These are phyloP conservation scores for Jamesozyma spencerorum DNA, from an alignment of 805 yeast genomes.

Conservation along the genomic window DNA sequence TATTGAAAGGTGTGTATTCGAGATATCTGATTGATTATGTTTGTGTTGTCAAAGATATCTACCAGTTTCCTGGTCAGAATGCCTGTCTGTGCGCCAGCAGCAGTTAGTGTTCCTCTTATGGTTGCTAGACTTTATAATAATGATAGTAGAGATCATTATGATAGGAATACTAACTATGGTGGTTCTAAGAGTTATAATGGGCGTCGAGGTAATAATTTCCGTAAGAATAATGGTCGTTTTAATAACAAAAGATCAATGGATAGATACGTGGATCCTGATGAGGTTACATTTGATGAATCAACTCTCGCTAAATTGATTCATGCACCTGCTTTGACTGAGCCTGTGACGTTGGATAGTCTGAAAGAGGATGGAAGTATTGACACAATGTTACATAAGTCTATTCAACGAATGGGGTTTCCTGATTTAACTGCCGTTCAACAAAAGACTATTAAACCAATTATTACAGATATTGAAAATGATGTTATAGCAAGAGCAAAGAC, in stretches of 20 bases:
- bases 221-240: not conserved
- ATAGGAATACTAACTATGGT: not conserved
- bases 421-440: slow-evolving; percentile 64
- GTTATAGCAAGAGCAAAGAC: slow-evolving; percentile 85
- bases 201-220: not conserved
- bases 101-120: not conserved
- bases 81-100: not conserved
- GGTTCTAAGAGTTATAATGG: not conserved
- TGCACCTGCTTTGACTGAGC: slow-evolving; percentile 8
- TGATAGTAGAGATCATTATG: not conserved
- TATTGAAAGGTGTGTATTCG: too few relatives aligned
- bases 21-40: too few relatives aligned
- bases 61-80: not conserved
- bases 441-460: slow-evolving; percentile 48
- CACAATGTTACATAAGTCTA: slow-evolving; percentile 27
- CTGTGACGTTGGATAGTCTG: slow-evolving; percentile 25
- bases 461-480: slow-evolving; percentile 39
- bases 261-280: slow-evolving; percentile 8
- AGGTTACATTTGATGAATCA: slow-evolving; percentile 6
- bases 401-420: slow-evolving; percentile 37
- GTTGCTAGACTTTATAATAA: not conserved
- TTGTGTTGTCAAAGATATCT: not conserved
- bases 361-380: slow-evolving; percentile 25
- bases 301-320: slow-evolving; percentile 15
- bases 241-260: not conserved